phyloP scores from a whole-genome alignment of 768 basidiomycete species.

The Termitomyces sp. region DNA sequence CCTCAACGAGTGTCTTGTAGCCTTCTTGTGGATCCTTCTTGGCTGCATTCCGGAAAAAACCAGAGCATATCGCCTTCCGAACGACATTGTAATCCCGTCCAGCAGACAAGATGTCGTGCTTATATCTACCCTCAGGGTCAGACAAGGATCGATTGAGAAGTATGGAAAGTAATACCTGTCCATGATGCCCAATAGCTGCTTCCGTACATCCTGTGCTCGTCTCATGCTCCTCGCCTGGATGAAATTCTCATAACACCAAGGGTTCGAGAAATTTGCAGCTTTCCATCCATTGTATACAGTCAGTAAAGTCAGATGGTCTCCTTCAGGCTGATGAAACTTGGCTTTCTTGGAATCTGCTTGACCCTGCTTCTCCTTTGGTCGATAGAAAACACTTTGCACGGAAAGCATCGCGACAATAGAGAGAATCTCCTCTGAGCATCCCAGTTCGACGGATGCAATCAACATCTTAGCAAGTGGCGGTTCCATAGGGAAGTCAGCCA shows the following conservation, averaged over 20 bases:
- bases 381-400: constrained; percentile 94
- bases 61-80: constrained; percentile 93
- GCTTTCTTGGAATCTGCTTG: constrained; percentile 99
- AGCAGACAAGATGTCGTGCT: constrained; percentile 92
- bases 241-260: constrained; percentile 99
- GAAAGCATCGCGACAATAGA: constrained; percentile 98
- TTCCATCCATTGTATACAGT: constrained; percentile 99
- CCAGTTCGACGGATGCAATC: constrained; percentile 94
- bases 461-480: constrained; percentile 96
- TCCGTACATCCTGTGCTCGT: constrained; percentile 94
- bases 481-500: constrained; percentile 99
- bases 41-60: constrained; percentile 96
- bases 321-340: constrained; percentile 99
- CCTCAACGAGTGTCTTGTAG: constrained; percentile 96
- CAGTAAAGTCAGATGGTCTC: constrained; percentile 86
- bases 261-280: constrained; percentile 90
- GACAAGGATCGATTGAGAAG: not conserved
- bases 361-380: constrained; percentile 99
- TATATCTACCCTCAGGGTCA: constrained; percentile 55
- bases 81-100: constrained; percentile 91
- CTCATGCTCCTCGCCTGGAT: constrained; percentile 98
- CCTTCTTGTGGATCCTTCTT: constrained; percentile 99
- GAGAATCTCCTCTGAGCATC: constrained; percentile 96
- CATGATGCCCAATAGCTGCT: constrained; percentile 98
- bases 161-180: constrained; percentile 59